phyloP scores from a whole-genome alignment of 495 filamentous ascomycete genomes.

The Choiromyces venosus region DNA sequence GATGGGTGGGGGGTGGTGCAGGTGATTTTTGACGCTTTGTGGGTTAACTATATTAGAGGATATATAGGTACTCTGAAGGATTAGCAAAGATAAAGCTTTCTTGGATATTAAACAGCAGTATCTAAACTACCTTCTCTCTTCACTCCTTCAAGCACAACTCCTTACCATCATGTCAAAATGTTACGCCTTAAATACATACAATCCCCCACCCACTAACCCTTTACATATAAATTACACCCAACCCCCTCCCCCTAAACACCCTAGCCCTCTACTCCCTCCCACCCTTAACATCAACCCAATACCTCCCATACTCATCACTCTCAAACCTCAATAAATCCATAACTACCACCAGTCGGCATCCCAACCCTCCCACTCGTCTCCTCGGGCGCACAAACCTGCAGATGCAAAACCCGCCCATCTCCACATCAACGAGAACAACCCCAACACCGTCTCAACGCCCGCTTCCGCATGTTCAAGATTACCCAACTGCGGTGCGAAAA shows the following conservation, averaged over 20 bases:
- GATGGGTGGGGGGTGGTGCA: not conserved
- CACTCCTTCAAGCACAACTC: not conserved
- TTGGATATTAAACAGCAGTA: not conserved
- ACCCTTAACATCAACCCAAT: not conserved
- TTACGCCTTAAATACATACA: constrained; percentile 3
- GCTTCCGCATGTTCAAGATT: constrained; percentile 53
- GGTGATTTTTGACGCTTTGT: not conserved
- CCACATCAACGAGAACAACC: constrained; percentile 49
- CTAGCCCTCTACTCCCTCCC: not conserved
- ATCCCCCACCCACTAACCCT: no score
- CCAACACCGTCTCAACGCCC: constrained; percentile 55
- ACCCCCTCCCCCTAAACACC: no score
- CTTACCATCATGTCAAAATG: not conserved
- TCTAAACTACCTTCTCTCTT: not conserved
- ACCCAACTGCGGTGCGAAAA: constrained; percentile 55
- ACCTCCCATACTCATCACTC: constrained; percentile 7
- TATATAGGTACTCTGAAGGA: not conserved
- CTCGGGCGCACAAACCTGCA: constrained; percentile 37
- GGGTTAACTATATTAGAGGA: not conserved
- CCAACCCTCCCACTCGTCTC: constrained; percentile 37
- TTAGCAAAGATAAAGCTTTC: not conserved
- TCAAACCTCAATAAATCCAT: not conserved
- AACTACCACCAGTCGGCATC: not conserved
- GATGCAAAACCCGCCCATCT: not conserved
- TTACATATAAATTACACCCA: no score